Conservation (phyloP, 352 stramenopile genomes). For the Phytophthora vignae region DNA sequence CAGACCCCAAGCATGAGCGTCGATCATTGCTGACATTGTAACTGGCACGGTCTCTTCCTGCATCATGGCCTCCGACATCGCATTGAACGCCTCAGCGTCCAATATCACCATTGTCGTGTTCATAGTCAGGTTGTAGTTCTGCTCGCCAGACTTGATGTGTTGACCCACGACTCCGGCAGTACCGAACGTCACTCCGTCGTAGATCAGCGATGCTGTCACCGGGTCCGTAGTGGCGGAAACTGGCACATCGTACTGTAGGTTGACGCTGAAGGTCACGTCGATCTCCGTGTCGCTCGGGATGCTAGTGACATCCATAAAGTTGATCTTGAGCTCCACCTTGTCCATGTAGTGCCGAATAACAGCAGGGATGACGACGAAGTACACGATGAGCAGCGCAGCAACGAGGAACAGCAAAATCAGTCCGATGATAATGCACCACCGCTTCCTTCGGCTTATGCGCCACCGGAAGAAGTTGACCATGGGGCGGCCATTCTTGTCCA, state of each 20-base stretch:
- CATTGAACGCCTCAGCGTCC: neutral
- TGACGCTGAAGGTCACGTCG: constrained; percentile 1
- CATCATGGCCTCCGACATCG: constrained; percentile 5
- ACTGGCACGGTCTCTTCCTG: constrained; percentile 1
- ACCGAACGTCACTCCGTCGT: neutral
- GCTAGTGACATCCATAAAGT: neutral
- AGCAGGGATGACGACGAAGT: neutral
- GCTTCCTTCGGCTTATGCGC: neutral
- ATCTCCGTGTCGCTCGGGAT: constrained; percentile 1
- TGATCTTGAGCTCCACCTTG: neutral
- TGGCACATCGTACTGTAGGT: constrained; percentile 1
- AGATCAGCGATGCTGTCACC: constrained; percentile 1
- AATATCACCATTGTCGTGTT: neutral
- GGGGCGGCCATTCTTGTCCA: constrained; percentile 1
- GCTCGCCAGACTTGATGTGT: neutral
- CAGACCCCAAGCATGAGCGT: constrained; percentile 1
- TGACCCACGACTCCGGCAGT: neutral
- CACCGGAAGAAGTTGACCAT: constrained; percentile 1
- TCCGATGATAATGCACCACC: constrained; percentile 4
- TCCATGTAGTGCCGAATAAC: constrained; percentile 7
- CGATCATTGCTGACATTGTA: neutral
- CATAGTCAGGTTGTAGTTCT: constrained; percentile 5
- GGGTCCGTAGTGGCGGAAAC: neutral
- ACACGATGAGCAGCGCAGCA: neutral
- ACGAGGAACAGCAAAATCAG: neutral